Conservation (phyloP, 1,139 yeast genomes). For the Geotrichum bryndzae region DNA sequence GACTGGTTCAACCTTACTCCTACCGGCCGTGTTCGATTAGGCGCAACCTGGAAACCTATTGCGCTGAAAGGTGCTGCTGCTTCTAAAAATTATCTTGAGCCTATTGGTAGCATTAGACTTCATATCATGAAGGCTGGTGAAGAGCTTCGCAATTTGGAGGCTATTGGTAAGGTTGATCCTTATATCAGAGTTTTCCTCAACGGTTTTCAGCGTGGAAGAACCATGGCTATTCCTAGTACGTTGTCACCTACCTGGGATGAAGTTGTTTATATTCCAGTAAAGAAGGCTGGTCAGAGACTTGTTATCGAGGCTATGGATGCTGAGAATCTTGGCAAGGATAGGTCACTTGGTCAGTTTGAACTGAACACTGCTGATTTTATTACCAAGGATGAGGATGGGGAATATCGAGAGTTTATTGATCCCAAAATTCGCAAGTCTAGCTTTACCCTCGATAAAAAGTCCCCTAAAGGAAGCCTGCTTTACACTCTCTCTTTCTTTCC, state of each 20-base stretch:
- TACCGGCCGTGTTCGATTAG: constrained; percentile 65
- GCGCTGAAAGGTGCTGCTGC: constrained; percentile 54
- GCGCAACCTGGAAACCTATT: constrained; percentile 86
- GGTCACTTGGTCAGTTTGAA: constrained; percentile 78
- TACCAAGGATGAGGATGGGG: constrained; percentile 60
- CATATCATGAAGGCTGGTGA: constrained; percentile 60
- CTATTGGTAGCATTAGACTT: constrained; percentile 87
- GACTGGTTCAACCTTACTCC: constrained; percentile 62
- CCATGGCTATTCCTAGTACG: constrained; percentile 59
- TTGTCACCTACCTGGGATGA: constrained; percentile 83
- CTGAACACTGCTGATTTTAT: constrained; percentile 62
- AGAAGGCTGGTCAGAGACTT: constrained; percentile 76
- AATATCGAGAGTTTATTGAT: constrained; percentile 56
- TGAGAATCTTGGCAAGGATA: constrained; percentile 66
- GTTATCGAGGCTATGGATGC: constrained; percentile 90
- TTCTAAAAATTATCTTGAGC: constrained; percentile 77
- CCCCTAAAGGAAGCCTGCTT: constrained; percentile 72
- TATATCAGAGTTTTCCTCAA: constrained; percentile 80
- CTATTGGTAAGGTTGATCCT: constrained; percentile 87
- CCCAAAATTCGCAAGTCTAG: constrained; percentile 52
- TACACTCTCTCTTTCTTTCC: constrained; percentile 81
- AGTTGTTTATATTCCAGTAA: constrained; percentile 69
- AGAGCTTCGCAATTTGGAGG: constrained; percentile 68
- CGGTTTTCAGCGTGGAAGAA: constrained; percentile 71
- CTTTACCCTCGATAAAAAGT: constrained; percentile 58